Conservation (phyloP, 768 basidiomycete genomes). For the Termitomyces sp. region DNA sequence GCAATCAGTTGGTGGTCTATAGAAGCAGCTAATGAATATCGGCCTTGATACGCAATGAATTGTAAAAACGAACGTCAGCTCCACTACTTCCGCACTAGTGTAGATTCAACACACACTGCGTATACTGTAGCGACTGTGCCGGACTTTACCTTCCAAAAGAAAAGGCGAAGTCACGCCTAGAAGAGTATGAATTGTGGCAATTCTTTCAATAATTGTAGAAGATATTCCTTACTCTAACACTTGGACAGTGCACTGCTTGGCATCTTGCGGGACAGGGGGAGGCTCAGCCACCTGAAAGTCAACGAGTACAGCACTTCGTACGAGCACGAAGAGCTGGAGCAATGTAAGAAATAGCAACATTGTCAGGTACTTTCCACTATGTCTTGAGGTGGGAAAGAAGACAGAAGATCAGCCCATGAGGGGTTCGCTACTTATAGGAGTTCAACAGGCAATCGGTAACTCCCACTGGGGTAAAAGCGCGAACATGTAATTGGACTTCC, state of each 20-base stretch:
- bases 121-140: not conserved
- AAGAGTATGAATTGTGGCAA: not conserved
- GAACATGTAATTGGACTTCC: not conserved
- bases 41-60: not conserved
- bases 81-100: slow-evolving; percentile 57
- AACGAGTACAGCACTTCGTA: slow-evolving; percentile 35
- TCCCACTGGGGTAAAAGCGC: not conserved
- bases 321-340: not conserved
- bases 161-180: slow-evolving; percentile 65
- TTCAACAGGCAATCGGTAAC: not conserved
- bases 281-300: slow-evolving; percentile 73
- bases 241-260: slow-evolving; percentile 59
- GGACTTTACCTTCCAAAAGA: slow-evolving; percentile 54
- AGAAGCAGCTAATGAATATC: not conserved
- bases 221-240: slow-evolving; percentile 46
- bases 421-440: slow-evolving; percentile 4
- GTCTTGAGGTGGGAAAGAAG: not conserved
- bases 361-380: not conserved
- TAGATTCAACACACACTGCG: not conserved
- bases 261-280: slow-evolving; percentile 53
- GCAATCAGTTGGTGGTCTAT: slow-evolving; percentile 67
- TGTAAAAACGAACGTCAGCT: slow-evolving; percentile 38
- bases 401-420: not conserved
- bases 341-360: slow-evolving; percentile 1
- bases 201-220: not conserved